phyloP scores from a whole-genome alignment of 805 yeast species.

The Lipomyces sp. region DNA sequence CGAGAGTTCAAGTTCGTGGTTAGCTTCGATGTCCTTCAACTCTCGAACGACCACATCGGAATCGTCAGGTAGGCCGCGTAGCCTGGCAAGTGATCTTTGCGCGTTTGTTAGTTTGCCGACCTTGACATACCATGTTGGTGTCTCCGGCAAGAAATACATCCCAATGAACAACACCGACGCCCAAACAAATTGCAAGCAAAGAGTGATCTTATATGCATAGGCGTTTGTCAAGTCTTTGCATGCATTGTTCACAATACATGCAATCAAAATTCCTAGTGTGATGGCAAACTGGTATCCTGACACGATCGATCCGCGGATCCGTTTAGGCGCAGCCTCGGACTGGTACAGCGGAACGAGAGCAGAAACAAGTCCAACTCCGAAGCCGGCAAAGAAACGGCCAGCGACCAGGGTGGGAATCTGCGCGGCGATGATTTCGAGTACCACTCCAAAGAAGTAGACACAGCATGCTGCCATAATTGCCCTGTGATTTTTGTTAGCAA shows the following conservation, averaged over 20 bases:
- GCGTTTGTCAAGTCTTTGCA: constrained; percentile 51
- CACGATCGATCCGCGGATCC: constrained; percentile 75
- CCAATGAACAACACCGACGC: constrained; percentile 58
- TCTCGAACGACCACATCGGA: constrained; percentile 48
- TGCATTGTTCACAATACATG: constrained; percentile 42
- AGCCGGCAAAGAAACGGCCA: constrained; percentile 68
- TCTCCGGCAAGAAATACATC: constrained; percentile 56
- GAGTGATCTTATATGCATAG: constrained; percentile 80
- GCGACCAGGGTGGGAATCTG: constrained; percentile 54
- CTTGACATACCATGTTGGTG: constrained; percentile 67
- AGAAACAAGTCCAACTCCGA: constrained; percentile 74
- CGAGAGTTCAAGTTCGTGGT: constrained; percentile 45
- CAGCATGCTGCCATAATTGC: constrained; percentile 45
- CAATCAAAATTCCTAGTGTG: constrained; percentile 69
- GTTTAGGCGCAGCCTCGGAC: constrained; percentile 77
- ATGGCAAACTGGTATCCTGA: constrained; percentile 69
- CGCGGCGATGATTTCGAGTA: constrained; percentile 59
- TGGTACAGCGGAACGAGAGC: constrained; percentile 76
- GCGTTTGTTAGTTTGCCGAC: constrained; percentile 59
- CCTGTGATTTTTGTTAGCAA: not conserved
- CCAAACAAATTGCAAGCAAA: constrained; percentile 70
- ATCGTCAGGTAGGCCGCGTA: constrained; percentile 43
- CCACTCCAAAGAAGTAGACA: constrained; percentile 67
- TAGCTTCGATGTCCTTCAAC: constrained; percentile 49
- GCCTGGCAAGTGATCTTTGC: constrained; percentile 49